Conservation (phyloP, 352 stramenopile species). For the Phytophthora melonis region DNA sequence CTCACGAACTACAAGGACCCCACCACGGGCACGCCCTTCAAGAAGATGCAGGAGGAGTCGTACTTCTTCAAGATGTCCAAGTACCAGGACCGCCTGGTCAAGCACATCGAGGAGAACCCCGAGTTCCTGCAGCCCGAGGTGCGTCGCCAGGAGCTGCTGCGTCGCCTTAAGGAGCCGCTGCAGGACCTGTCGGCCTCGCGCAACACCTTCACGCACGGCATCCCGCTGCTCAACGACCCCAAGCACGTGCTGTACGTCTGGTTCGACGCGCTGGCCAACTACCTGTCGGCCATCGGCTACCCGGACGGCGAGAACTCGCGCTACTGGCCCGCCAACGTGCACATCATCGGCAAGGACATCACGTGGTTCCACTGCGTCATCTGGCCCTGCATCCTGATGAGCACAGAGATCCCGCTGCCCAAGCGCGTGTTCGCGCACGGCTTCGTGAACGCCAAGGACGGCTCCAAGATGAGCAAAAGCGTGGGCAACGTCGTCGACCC, state of each 20-base stretch:
- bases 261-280: constrained; percentile 99
- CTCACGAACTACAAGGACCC: constrained; percentile 97
- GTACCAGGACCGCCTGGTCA: constrained; percentile 95
- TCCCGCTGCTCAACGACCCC: constrained; percentile 95
- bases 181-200: constrained; percentile 97
- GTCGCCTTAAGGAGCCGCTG: constrained; percentile 93
- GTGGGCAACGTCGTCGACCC: constrained; percentile 99
- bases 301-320: constrained; percentile 80
- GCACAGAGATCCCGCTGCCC: constrained; percentile 93
- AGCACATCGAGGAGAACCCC: constrained; percentile 96
- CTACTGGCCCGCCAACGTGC: constrained; percentile 86
- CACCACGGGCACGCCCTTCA: constrained; percentile 92
- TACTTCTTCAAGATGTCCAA: constrained; percentile 99
- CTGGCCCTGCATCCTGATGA: constrained; percentile 99
- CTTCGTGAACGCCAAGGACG: constrained; percentile 98
- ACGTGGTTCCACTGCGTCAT: constrained; percentile 99
- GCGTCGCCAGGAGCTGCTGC: constrained; percentile 95
- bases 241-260: constrained; percentile 99
- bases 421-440: constrained; percentile 97
- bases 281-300: constrained; percentile 97
- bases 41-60: constrained; percentile 98
- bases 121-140: constrained; percentile 97
- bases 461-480: constrained; percentile 99
- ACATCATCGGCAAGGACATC: constrained; percentile 99
- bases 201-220: constrained; percentile 96